Evolutionary conservation across 2,329 filamentous ascomycete species (phyloP).

Genomic region (Polytolypa hystricis): DNA sequence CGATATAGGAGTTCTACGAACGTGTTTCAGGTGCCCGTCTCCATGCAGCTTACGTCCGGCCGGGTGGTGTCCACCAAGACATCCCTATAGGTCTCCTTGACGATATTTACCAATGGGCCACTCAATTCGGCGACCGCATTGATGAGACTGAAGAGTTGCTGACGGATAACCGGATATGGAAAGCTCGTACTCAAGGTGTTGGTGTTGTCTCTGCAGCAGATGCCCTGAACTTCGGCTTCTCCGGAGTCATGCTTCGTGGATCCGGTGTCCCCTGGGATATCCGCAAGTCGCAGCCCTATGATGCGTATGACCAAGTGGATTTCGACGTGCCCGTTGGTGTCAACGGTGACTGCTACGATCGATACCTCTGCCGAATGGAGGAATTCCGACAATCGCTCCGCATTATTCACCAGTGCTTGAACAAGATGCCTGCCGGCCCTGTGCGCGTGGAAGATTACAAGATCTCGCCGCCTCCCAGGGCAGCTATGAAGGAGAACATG

Average conservation of each 20-base stretch:
- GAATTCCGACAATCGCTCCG: constrained; percentile 97
- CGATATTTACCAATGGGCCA: constrained; percentile 99
- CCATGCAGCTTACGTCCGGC: constrained; percentile 92
- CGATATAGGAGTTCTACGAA: constrained; percentile 97
- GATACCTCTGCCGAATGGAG: constrained; percentile 98
- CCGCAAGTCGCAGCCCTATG: constrained; percentile 92
- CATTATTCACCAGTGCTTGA: constrained; percentile 97
- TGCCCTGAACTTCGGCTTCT: constrained; percentile 94
- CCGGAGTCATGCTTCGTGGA: constrained; percentile 93
- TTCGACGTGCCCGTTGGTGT: constrained; percentile 95
- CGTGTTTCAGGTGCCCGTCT: constrained; percentile 96
- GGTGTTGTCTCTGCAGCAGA: constrained; percentile 86
- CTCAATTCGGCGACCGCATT: constrained; percentile 95
- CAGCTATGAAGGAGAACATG: constrained; percentile 99
- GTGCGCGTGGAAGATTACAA: constrained; percentile 98
- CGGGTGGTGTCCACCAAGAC: constrained; percentile 93
- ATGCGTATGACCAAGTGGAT: constrained; percentile 94
- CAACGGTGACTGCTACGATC: constrained; percentile 98
- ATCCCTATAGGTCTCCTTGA: constrained; percentile 87
- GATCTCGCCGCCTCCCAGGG: constrained; percentile 85
- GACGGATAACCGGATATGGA: constrained; percentile 99
- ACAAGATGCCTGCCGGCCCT: constrained; percentile 95
- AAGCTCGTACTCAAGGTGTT: constrained; percentile 78
- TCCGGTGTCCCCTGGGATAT: constrained; percentile 95
- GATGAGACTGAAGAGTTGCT: constrained; percentile 98